Percentiles rank a stretch among this genome's conserved stretches.
Evolutionary conservation across 2,329 filamentous ascomycete genomes (phyloP).

Genomic region (Endoconidiophora polonica): DNA sequence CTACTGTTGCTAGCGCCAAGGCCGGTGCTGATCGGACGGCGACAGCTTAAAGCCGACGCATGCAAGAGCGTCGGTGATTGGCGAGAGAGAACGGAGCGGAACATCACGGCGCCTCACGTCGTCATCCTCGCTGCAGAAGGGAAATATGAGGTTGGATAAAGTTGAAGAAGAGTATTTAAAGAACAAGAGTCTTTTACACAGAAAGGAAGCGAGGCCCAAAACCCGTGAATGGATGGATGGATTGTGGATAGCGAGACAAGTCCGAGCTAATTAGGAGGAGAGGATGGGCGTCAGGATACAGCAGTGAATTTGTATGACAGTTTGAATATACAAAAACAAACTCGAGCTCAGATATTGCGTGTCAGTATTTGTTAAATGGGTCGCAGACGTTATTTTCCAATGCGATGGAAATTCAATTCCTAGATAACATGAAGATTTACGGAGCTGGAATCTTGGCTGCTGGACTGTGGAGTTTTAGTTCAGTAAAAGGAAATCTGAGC

Average conservation of each 20-base stretch:
- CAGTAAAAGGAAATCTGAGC: too few relatives aligned
- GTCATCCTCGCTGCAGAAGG: background rate
- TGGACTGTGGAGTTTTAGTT: too few relatives aligned
- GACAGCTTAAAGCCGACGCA: conserved; percentile 4
- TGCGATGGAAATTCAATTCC: too few relatives aligned
- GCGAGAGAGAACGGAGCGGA: conserved; percentile 10
- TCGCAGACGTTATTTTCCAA: too few relatives aligned
- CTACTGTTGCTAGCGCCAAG: background rate
- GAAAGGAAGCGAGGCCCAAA: background rate
- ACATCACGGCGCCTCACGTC: conserved; percentile 6
- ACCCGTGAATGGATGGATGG: background rate
- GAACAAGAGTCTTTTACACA: background rate
- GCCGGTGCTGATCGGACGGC: conserved; percentile 4
- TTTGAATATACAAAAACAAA: too few relatives aligned
- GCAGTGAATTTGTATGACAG: background rate
- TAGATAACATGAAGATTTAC: too few relatives aligned
- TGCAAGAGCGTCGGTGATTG: conserved; percentile 3
- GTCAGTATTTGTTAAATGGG: too few relatives aligned
- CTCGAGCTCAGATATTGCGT: too few relatives aligned
- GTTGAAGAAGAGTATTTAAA: background rate
- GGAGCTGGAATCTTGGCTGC: too few relatives aligned
- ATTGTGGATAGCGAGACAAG: conserved; percentile 9
- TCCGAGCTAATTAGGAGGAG: conserved; percentile 4
- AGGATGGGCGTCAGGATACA: conserved; percentile 15
- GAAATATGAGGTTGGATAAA: background rate